phyloP scores from a whole-genome alignment of 768 basidiomycete species.

The Dioszegia crocea region DNA sequence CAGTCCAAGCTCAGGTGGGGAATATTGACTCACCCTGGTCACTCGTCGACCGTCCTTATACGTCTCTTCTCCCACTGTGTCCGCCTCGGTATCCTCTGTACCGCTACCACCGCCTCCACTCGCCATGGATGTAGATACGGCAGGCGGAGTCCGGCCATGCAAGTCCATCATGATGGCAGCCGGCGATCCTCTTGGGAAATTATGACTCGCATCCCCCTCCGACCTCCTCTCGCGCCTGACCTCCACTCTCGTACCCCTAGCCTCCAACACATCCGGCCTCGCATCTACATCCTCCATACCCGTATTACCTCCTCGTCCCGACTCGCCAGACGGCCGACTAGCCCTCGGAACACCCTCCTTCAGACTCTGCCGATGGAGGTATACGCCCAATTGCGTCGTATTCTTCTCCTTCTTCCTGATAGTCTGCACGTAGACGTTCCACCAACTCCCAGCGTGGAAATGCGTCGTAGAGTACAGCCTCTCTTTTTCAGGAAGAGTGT shows the following conservation, averaged over 20 bases:
- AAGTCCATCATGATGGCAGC: not conserved
- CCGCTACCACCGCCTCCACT: not conserved
- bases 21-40: constrained; percentile 28
- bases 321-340: not conserved
- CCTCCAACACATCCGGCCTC: not conserved
- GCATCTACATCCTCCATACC: not conserved
- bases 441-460: constrained; percentile 83
- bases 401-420: constrained; percentile 68
- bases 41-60: constrained; percentile 36
- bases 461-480: constrained; percentile 77
- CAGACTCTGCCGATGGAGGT: constrained; percentile 69
- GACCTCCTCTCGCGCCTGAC: not conserved
- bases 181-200: not conserved
- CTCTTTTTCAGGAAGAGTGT: constrained; percentile 75
- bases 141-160: not conserved
- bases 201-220: not conserved
- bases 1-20: constrained; percentile 26
- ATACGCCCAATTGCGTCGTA: constrained; percentile 71
- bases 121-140: not conserved
- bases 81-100: not conserved
- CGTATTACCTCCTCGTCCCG: too few relatives aligned
- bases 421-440: constrained; percentile 76
- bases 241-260: constrained; percentile 6
- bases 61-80: constrained; percentile 6
- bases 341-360: constrained; percentile 16